Percentiles rank a stretch among this genome's conserved stretches.
These are phyloP conservation scores for Ramaria sp. DNA, from an alignment of 768 basidiomycete genomes.

Conservation along the genomic window DNA sequence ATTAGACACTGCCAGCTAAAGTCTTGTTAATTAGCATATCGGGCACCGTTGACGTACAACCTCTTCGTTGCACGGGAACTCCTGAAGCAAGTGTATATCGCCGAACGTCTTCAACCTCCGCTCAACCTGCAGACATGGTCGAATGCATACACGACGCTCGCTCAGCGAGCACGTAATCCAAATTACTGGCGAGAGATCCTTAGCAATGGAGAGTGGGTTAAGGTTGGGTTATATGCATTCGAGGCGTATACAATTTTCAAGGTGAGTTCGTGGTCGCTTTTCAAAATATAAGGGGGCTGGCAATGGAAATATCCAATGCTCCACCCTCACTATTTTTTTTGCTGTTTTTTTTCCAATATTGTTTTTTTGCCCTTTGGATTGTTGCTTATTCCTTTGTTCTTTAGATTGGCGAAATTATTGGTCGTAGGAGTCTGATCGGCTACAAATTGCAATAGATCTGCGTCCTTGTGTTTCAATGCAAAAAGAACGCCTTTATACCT, in stretches of 20 bases:
- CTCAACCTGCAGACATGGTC: slow-evolving; percentile 40
- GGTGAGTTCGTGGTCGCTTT: slow-evolving; percentile 29
- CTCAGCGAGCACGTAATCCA: slow-evolving; percentile 44
- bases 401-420: slow-evolving; percentile 82
- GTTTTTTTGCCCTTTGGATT: slow-evolving; percentile 2
- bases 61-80: slow-evolving; percentile 66
- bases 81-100: slow-evolving; percentile 60
- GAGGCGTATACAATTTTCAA: slow-evolving; percentile 91
- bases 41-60: slow-evolving; percentile 71
- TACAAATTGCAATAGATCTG: slow-evolving; percentile 51
- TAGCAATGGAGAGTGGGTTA: slow-evolving; percentile 53
- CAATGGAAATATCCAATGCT: too few species aligned
- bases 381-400: background rate
- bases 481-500: too few species aligned
- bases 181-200: slow-evolving; percentile 52
- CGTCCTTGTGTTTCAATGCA: slow-evolving; percentile 4
- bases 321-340: too few species aligned
- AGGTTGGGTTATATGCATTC: slow-evolving; percentile 62
- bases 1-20: background rate
- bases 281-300: background rate
- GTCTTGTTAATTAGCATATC: slow-evolving; percentile 42
- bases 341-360: too few species aligned
- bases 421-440: slow-evolving; percentile 68
- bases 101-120: slow-evolving; percentile 61
- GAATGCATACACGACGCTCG: slow-evolving; percentile 53